Percentiles rank a stretch among this genome's conserved stretches.
phyloP scores from a whole-genome alignment of 108 stramenopile genomes.

The Seminavis robusta region DNA sequence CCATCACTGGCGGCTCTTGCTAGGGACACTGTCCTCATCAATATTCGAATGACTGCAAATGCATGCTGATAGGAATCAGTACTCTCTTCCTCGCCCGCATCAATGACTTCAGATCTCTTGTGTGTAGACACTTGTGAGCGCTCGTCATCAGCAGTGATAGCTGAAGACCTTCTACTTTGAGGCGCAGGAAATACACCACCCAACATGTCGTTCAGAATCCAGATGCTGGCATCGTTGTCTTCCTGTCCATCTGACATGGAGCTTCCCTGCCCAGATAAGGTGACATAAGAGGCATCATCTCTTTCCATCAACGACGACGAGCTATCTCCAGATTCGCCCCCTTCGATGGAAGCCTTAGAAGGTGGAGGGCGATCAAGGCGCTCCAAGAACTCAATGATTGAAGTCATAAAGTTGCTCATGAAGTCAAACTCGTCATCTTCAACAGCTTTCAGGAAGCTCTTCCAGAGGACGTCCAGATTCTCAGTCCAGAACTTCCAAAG shows the following conservation, averaged over 20 bases:
- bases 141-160: too few relatives aligned
- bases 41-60: slow-evolving; percentile 35
- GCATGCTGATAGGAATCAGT: slow-evolving; percentile 23
- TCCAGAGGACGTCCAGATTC: slow-evolving; percentile 65
- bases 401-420: slow-evolving; percentile 66
- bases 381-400: slow-evolving; percentile 66
- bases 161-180: not conserved
- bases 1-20: slow-evolving; percentile 62
- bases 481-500: slow-evolving; percentile 56
- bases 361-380: slow-evolving; percentile 28
- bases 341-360: not conserved
- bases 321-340: not conserved
- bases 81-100: too few relatives aligned
- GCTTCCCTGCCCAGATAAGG: not conserved
- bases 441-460: slow-evolving; percentile 74
- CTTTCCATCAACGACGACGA: not conserved
- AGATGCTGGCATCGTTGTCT: slow-evolving; percentile 16
- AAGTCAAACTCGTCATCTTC: slow-evolving; percentile 79
- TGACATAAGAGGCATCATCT: slow-evolving; percentile 5
- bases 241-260: not conserved
- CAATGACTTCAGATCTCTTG: too few relatives aligned
- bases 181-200: slow-evolving; percentile 21
- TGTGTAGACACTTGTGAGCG: too few relatives aligned
- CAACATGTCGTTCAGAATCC: slow-evolving; percentile 58
- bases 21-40: slow-evolving; percentile 64